Percentiles rank a stretch among this genome's conserved stretches.
Evolutionary conservation across 2,329 filamentous ascomycete genomes (phyloP).

Genomic region (Amauroascus niger): DNA sequence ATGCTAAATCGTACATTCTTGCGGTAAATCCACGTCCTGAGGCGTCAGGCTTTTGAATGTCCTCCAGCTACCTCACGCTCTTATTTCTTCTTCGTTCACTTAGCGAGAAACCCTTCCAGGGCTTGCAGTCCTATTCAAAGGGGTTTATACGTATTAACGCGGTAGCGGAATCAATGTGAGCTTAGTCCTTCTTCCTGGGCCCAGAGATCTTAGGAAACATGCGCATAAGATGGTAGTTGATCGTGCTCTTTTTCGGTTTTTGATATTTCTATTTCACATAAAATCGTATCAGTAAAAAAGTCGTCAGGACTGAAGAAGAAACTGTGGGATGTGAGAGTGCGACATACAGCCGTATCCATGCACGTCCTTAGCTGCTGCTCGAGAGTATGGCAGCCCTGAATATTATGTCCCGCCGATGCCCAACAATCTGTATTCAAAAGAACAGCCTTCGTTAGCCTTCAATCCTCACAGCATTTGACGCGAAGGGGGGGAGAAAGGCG

Average conservation of each 20-base stretch:
- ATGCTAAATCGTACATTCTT: slow-evolving; percentile 9
- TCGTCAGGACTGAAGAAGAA: background rate
- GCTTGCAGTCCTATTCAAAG: background rate
- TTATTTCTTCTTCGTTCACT: background rate
- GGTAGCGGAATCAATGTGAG: background rate
- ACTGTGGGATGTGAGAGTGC: background rate
- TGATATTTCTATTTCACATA: slow-evolving; percentile 43
- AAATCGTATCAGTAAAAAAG: background rate
- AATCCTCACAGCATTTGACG: no score
- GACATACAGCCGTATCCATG: slow-evolving; percentile 69
- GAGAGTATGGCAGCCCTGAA: slow-evolving; percentile 50
- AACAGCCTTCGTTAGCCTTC: slow-evolving; percentile 4
- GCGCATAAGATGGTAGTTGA: slow-evolving; percentile 85
- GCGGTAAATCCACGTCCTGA: background rate
- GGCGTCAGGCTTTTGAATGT: background rate
- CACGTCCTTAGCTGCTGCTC: slow-evolving; percentile 54
- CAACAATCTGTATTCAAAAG: slow-evolving; percentile 31
- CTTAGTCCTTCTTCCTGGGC: slow-evolving; percentile 49
- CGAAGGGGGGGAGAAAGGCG: no score
- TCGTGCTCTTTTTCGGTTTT: slow-evolving; percentile 58
- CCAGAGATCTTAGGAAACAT: slow-evolving; percentile 65
- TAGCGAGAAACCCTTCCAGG: background rate
- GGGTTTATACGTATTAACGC: background rate
- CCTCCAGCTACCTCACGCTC: background rate
- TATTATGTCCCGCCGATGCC: slow-evolving; percentile 38